These are phyloP conservation scores for Medicago lupulina DNA, from an alignment of 306 rosid species.

Conservation along the genomic window DNA sequence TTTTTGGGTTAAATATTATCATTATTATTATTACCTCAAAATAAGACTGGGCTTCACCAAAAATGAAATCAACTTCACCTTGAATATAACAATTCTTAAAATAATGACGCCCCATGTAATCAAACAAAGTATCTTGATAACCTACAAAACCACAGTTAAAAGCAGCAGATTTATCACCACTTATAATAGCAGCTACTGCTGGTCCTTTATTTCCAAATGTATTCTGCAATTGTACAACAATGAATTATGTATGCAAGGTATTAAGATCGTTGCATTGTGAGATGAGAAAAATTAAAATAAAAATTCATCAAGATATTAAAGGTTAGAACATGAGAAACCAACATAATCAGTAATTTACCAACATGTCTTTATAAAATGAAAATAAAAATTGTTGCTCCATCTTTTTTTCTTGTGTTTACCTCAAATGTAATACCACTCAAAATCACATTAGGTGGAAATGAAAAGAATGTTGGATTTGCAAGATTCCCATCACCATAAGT, in stretches of 20 bases:
- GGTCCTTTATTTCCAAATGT: background rate
- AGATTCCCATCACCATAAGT: background rate
- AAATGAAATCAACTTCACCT: slow-evolving; percentile 19
- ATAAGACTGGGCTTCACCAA: background rate
- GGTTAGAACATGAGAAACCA: background rate
- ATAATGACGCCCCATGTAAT: background rate
- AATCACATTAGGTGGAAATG: background rate
- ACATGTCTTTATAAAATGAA: background rate
- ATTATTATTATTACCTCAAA: slow-evolving; percentile 9
- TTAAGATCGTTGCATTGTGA: background rate
- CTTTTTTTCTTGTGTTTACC: background rate
- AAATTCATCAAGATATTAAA: too few relatives aligned
- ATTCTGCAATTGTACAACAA: background rate
- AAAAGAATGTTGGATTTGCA: background rate
- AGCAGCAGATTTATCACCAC: background rate
- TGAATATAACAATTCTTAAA: slow-evolving; percentile 24
- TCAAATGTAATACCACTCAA: slow-evolving; percentile 20
- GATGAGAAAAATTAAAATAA: background rate
- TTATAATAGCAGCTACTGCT: background rate
- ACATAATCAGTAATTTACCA: background rate
- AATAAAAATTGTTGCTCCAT: background rate
- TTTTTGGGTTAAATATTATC: too few relatives aligned
- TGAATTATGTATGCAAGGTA: background rate
- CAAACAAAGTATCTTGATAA: slow-evolving; percentile 27
- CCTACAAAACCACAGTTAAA: background rate